Base-by-base conservation (phyloP, 2,329 filamentous ascomycete species). In the Colletotrichum gloeosporioides region DNA sequence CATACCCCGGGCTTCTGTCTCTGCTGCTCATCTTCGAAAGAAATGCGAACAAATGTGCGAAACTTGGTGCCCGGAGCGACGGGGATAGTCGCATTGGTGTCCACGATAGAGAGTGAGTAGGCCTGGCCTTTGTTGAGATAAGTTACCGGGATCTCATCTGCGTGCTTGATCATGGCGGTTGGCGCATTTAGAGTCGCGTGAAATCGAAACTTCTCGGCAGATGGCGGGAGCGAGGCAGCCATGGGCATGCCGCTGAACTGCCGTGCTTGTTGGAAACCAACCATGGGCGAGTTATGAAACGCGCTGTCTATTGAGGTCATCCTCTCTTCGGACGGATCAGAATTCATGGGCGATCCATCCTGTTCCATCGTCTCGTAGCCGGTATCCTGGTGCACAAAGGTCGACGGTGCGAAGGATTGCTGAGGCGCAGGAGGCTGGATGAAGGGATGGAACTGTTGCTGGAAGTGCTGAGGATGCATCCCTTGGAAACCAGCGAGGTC, bases 81-180 rank as follows among this genome's bases (percentile, higher is more conserved):
- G 4, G 91, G 89, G 6, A 93, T 85, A 2, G 90, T 88, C 3
- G 94, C 91, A 8, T 89, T 88, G 0, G 94, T 97, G 82, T 99
- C 97, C 63, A 94, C 88, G 32, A 99, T 91, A 4, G 95, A 94
- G 22, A 99, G 88, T 0, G 95, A 95, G 83, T 99, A 99, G 18
- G 96, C 95, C 83, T 99, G 96, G 29, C 96, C 96, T 85, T 99
- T 99, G 87, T 99, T 99, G 22, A 99, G 90, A 83, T 99, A 99
- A 0, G 96, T 98, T n/a, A 99, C 92, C 0, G 97, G 97, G 29
- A 99, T 98, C 83, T 99, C 96, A 76, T 98, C 94, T 2, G 92
- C 86, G 77, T 96, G 93, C 84, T 95, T 98, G 82, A 98, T 94
- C 97, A 99, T 99, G 9, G 97, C 97, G 0, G 97, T 99, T 4